Base-by-base conservation (phyloP, 2,329 filamentous ascomycete species). In the Emergomyces africanus region DNA sequence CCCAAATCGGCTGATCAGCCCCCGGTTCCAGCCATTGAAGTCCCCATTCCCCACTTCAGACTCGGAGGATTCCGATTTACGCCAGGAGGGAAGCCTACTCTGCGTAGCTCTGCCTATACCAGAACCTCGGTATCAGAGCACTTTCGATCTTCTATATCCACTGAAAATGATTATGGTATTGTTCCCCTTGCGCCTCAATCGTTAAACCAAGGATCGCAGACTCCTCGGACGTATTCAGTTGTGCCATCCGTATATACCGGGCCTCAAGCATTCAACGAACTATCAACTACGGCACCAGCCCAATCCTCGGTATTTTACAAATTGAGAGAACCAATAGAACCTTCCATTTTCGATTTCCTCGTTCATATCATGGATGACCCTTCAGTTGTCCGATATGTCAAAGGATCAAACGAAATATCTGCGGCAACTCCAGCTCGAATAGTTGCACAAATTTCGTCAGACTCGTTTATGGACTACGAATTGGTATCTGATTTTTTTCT, bases 401-500 rank as follows among this genome's bases (percentile, higher is more conserved):
- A 84, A 2, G 75, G 78, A 3, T 83, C 83, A 12, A 84, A 85
- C 54, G 82, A 89, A 48, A 91, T 99, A 23, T 86, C 86, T 35
- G 94, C 94, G 39, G 94, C 94, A 15, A 96, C 90, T 0, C 90
- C 92, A 1, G 86, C 91, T 2, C 86, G 94, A 14, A 83, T 99
- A 42, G 89, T 99, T 55, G 91, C 92, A 14, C 91, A 99, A 74
- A 96, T 99, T 63, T 97, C 94, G 0, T 97, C 94, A 0, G 90
- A 94, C 18, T 90, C 85, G 55, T 96, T 97, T 70, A 83, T 99
- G 68, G 92, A 99, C 71, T 99, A 99, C 71, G 92, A 97, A 68
- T 81, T 99, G 5, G 83, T 99, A 4, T 97, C 94, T 0, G 94
- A 99, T 72, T 99, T 99, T 74, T 99, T 99, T 68, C 82, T 99